Evolutionary conservation across 305 asterid genomes (phyloP), one percentile per base, ranked within the genome.

Genomic region (Caryopteris hybrid): DNA sequence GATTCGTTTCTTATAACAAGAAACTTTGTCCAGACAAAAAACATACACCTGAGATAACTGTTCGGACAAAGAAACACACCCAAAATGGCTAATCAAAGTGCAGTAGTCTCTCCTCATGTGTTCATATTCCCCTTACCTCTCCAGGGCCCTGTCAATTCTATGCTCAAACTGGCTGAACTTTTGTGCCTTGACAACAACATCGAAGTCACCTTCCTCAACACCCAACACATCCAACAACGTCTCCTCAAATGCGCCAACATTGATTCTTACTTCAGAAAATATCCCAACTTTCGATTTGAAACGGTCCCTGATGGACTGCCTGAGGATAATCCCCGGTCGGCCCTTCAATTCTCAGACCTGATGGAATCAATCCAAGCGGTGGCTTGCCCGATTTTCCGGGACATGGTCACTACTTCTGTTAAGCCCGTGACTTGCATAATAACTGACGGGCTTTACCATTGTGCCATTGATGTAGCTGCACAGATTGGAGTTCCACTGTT

Each of bases 111-210:
- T 59, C 84, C 95, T 29, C 92, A 86, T 64, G 86, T 86, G 2
- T 69, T 88, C 58, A 75, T 86, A 20, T 83, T 88, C 75, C 96
- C 95, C 25, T 62, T 84, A 7, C 95, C 95, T 0, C 71, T 81
- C 14, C 90, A 82, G 33, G 90, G 95, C 36, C 92, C 84, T 14
- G 81, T 88, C 9, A 86, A 78, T 46, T 80, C 77, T 18, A 84
- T 84, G 95, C 90, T 88, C 73, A 85, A 82, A 57, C 73, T 88
- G 6, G 95, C 95, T 3, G 82, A 88, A 29, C 61, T 88, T 27
- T 12, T 86, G 2, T 77, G 81, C 63, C 82, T 76, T 0, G 3
- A 47, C 34, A 25, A 46, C 34, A 25, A 46, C 53, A 17, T 88
- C 36, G 74, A 60, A 22, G 76, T 84, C 27, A 88, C 90, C 14